Conservation (phyloP, 495 filamentous ascomycete species). For the Penicillium cinerascens region DNA sequence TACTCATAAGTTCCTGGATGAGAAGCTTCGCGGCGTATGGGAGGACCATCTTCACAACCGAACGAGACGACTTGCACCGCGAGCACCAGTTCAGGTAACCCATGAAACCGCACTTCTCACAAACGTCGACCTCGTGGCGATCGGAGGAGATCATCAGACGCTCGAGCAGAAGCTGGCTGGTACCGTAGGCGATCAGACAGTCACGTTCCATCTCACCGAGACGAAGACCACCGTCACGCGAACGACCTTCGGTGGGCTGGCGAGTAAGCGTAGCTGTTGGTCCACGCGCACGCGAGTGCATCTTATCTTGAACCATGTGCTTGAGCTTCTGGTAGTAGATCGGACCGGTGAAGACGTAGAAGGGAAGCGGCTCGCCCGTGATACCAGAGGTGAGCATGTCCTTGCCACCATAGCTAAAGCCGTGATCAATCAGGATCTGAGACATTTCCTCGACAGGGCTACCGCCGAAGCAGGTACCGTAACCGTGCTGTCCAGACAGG, state of each 20-base stretch:
- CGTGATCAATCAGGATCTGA: constrained; percentile 73
- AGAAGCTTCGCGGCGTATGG: constrained; percentile 98
- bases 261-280: constrained; percentile 89
- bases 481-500: constrained; percentile 73
- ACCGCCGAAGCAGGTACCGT: constrained; percentile 94
- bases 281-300: constrained; percentile 91
- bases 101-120: constrained; percentile 88
- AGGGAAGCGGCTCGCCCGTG: constrained; percentile 87
- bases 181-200: constrained; percentile 93
- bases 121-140: constrained; percentile 86
- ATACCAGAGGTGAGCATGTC: constrained; percentile 95
- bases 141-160: constrained; percentile 92
- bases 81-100: constrained; percentile 92
- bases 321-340: constrained; percentile 99
- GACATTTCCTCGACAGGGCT: constrained; percentile 90
- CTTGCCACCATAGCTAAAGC: constrained; percentile 94
- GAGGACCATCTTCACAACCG: constrained; percentile 87
- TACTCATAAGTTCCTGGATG: constrained; percentile 93
- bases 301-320: constrained; percentile 99
- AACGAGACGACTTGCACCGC: constrained; percentile 75
- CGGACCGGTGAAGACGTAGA: constrained; percentile 96
- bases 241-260: constrained; percentile 94
- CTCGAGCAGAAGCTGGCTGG: constrained; percentile 87
- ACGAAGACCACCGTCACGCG: constrained; percentile 84
- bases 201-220: constrained; percentile 99